Evolutionary conservation across 352 stramenopile species (phyloP), one percentile per base, ranked within the genome.

Genomic region (Pythium angustatum): DNA sequence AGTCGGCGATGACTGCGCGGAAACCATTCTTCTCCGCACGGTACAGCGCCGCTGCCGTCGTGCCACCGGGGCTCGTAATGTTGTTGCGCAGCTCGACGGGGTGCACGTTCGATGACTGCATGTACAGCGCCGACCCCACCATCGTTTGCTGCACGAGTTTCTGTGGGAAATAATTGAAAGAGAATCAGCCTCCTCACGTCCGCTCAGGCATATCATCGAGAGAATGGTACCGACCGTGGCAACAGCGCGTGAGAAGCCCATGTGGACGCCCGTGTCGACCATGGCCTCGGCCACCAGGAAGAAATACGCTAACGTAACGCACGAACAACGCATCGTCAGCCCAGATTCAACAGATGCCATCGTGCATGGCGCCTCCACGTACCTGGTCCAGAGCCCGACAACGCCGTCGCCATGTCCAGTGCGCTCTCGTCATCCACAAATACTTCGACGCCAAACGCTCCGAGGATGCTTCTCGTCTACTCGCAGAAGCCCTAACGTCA

Each of bases 21-120:
- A 98, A 98, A 47, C 90, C 92, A 44, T 97, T 97, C 72, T 97
- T 97, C 75, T 99, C 96, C n/a, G 98, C 83, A 31, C 96, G 89
- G 64, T 98, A 99, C 40, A 98, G 85, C 11, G 94, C 95, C 5
- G 85, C 88, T 7, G 96, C 95, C 3, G 96, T 99, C 34, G 96
- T 98, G 45, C 96, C 96, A 5, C 92, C 85, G 0, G 96, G 96
- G 62, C 84, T 97, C 17, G 96, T 99, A 54, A 98, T 97, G 65
- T 90, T 94, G 80, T 98, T 98, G 41, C 91, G 83, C 26, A 98
- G 78, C 52, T 97, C 83, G 21, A 94, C 92, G 0, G 93, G 91
- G 71, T 98, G 93, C 67, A 89, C 79, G 45, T 88, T 79, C 17
- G 92, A 97, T 58, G 94, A 80, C 68, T 98, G 93, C 65, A 97